Evolutionary conservation across 1,284 basidiomycete genomes (phyloP), one percentile per base, ranked within the genome.

Genomic region (Amylostereum chailletii): DNA sequence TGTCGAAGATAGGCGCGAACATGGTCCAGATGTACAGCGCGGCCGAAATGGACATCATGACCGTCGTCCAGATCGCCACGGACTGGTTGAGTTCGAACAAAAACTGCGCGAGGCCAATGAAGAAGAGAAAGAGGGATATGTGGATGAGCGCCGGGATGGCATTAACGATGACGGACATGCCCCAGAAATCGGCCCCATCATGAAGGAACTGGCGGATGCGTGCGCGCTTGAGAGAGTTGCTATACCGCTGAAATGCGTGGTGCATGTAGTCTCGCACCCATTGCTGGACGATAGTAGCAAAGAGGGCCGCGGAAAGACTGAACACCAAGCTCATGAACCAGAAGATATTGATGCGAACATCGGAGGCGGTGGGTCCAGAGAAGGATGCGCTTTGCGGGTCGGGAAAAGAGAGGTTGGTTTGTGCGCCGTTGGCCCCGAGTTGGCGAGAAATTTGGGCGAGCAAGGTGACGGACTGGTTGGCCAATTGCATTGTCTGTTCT

Each of bases 291-390:
- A 52, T 47, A 6, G 43, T 49, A 3, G 53, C 53, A 3, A 41
- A 34, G 31, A 55, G 53, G 5, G 45, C 51, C 3, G 51, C 51
- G 1, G 41, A 32, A 8, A 55, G 42, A 37, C 49, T 51, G 47
- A 53, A 51, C 1, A 53, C 47, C 3, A 53, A 39, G 42, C 49
- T 51, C 43, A 55, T 47, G 47, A 49, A 55, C 49, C 54, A 53
- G 47, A 42, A 51, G 34, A 53, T 48, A 30, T 53, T 53, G n/a
- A 53, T 44, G 31, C 49, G 37, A 27, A 53, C 45, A 27, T 46
- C 46, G n/a, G 52, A 47, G 7, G 31, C 11, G 2, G 34, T 26
- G 1, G 47, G 45, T 19, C 19, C 19, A 19, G 19, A 19, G 19
- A 19, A 19, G 19, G 19, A 19, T 19, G 19, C 19, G 19, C 19